These are phyloP conservation scores for Aurifilum marmelostoma DNA, from an alignment of 2,329 filamentous ascomycete genomes.

Conservation along the genomic window DNA sequence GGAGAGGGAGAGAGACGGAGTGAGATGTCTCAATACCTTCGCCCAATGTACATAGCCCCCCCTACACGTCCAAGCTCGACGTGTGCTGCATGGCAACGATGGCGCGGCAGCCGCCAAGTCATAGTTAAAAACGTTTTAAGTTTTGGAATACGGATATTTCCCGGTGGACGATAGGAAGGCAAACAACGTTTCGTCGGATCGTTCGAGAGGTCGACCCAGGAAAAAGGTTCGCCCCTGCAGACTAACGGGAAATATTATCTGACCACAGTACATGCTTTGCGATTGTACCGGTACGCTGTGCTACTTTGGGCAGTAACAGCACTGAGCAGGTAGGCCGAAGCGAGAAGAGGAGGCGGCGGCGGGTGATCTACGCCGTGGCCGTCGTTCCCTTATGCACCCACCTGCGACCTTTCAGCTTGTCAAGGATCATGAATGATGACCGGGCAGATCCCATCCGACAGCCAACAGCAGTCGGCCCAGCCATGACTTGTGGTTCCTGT, in stretches of 20 bases:
- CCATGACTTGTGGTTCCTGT: constrained; percentile 5
- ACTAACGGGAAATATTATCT: constrained; percentile 6
- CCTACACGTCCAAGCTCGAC: not conserved
- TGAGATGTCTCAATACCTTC: constrained; percentile 2
- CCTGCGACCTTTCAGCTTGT: constrained; percentile 27
- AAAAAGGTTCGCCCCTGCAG: constrained; percentile 26
- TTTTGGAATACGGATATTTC: not conserved
- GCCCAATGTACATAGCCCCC: not conserved
- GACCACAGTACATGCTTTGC: not conserved
- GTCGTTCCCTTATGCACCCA: constrained; percentile 16
- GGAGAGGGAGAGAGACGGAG: too few species aligned
- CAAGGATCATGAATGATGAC: constrained; percentile 25
- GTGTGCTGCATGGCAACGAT: constrained; percentile 2
- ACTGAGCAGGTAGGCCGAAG: not conserved
- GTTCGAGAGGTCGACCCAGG: constrained; percentile 7
- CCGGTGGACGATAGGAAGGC: constrained; percentile 7
- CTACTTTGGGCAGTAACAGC: not conserved
- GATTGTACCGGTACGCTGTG: not conserved
- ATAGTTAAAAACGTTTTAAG: not conserved
- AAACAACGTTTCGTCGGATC: constrained; percentile 21
- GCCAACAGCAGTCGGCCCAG: not conserved
- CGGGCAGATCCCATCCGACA: constrained; percentile 6
- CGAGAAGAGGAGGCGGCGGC: not conserved
- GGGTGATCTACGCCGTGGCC: constrained; percentile 25
- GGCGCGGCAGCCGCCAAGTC: not conserved